A percentile compares a stretch with the other conserved stretches of the same genome.
Evolutionary conservation across 108 stramenopile species (phyloP).

Genomic region (Fistulifera solaris): DNA sequence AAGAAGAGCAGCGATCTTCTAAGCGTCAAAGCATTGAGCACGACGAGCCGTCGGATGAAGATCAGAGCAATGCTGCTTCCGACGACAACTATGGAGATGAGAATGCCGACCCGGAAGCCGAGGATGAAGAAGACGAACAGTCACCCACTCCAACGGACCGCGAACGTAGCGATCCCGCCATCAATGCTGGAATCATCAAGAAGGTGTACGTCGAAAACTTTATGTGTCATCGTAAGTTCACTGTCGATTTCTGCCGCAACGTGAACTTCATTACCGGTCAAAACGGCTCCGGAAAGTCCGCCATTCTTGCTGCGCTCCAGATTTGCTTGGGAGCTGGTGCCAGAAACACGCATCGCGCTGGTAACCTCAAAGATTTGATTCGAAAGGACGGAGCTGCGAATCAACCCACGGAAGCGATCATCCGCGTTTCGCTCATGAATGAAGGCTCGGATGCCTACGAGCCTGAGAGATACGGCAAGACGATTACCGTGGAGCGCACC

Average conservation of each 20-base stretch:
- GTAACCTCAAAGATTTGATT: constrained; percentile 79
- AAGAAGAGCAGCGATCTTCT: background rate
- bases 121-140: constrained; percentile 1
- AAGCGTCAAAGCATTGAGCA: background rate
- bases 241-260: constrained; percentile 60
- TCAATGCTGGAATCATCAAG: constrained; percentile 32
- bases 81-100: constrained; percentile 4
- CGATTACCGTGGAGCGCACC: constrained; percentile 82
- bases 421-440: constrained; percentile 86
- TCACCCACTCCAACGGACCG: background rate
- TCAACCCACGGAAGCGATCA: constrained; percentile 39
- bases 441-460: constrained; percentile 77
- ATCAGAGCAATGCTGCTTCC: background rate
- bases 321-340: constrained; percentile 93
- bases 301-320: constrained; percentile 92
- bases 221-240: constrained; percentile 80
- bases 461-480: constrained; percentile 81
- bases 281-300: constrained; percentile 91
- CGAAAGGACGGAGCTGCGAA: constrained; percentile 63
- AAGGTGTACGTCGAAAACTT: constrained; percentile 86
- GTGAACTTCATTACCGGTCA: constrained; percentile 95
- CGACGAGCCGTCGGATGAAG: background rate
- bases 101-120: background rate
- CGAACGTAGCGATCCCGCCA: background rate
- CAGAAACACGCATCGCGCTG: constrained; percentile 72